Evolutionary conservation across 768 basidiomycete genomes (phyloP), one percentile per base, ranked within the genome.

Genomic region (Macrolepiota dolichaula): DNA sequence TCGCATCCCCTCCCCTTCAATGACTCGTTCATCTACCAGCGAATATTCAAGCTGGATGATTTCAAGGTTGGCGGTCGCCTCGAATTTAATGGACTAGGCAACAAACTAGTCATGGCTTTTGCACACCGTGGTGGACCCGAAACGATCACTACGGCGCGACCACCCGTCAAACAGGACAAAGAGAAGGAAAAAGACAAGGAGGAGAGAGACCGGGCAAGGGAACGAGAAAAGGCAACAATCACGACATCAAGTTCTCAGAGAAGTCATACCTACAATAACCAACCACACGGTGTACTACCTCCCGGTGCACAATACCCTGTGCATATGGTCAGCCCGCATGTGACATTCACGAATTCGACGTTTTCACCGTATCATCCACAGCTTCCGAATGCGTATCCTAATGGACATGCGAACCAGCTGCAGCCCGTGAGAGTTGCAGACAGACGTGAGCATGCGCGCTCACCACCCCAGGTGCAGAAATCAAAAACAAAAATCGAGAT

Each of bases 21-120:
- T 57, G 80, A 82, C 57, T 80, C 84, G 2, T 83, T 79, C 66
- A 71, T 85, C 59, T 88, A 83, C 70, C 86, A 87, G 65, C 83
- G 87, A 19, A 74, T 89, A 67, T 88, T 83, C 81, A 86, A 86
- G 70, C 76, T 76, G 22, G 87, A 89, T 66, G 71, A 74, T 15
- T 84, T 89, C 69, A 87, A 85, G 67, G 66, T 89, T 15, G 87
- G 87, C 17, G 77, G 77, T 0, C 70, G 76, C 29, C 79, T 89
- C 35, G 77, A 83, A 62, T 89, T 88, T 61, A 77, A 78, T 7
- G 70, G 78, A 0, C 68, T 86, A 46, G 78, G 83, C 4, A 67
- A 66, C 37, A 82, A 77, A 65, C 72, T 85, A 67, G 68, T 84
- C 17, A 81, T 86, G 74, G 87, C 77, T 10, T 76, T 79, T 61